Conservation (phyloP, 2,329 filamentous ascomycete genomes). For the Talaromyces sp. region DNA sequence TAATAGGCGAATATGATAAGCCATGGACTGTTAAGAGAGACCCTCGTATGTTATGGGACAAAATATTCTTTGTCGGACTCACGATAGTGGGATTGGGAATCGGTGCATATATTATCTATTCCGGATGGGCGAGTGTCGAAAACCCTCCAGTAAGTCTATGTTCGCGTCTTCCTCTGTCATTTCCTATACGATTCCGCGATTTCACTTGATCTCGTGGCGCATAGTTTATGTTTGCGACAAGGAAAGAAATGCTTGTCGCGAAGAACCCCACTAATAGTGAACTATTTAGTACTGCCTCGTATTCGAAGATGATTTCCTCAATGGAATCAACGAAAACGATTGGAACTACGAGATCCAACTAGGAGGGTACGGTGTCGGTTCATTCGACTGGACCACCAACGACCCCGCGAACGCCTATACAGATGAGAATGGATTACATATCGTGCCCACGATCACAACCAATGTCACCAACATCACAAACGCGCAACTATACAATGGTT, state of each 20-base stretch:
- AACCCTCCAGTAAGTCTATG: constrained; percentile 11
- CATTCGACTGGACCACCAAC: constrained; percentile 17
- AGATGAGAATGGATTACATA: constrained; percentile 11
- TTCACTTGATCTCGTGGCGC: background rate
- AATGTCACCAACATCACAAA: constrained; percentile 9
- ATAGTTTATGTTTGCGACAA: background rate
- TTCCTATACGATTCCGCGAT: no score
- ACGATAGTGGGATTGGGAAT: constrained; percentile 14
- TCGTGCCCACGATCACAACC: constrained; percentile 13
- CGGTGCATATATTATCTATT: constrained; percentile 15
- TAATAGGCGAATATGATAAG: constrained; percentile 15
- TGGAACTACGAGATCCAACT: constrained; percentile 17
- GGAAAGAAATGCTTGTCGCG: background rate
- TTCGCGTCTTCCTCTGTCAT: background rate
- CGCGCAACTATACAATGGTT: constrained; percentile 8
- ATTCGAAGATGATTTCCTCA: constrained; percentile 15
- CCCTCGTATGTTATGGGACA: constrained; percentile 18
- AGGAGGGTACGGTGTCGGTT: constrained; percentile 14
- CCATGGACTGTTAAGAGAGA: constrained; percentile 18
- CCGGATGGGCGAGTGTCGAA: constrained; percentile 15
- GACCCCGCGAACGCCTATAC: constrained; percentile 15
- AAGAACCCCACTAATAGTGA: background rate
- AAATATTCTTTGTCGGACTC: constrained; percentile 16
- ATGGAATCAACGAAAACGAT: constrained; percentile 13
- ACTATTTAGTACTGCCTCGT: constrained; percentile 13